Evolutionary conservation across 306 rosid species (phyloP), one percentile per base, ranked within the genome.

Genomic region (Elaeagnus macrophylla): DNA sequence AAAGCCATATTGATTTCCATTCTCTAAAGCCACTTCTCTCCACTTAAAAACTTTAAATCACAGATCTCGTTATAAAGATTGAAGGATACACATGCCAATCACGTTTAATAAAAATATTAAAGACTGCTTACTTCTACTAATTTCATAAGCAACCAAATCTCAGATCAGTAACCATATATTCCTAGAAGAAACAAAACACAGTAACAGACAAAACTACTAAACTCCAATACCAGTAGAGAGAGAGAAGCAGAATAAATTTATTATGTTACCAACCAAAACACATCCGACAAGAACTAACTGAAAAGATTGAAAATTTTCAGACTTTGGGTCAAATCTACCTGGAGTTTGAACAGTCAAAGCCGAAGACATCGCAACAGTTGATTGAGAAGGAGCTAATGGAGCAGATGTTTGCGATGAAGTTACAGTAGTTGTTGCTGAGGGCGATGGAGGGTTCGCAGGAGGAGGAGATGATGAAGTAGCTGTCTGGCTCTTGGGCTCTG

Each of bases 191-290:
- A 46, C 73, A 77, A 73, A 69, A 61, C 50, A 54, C 72, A 62
- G 69, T 54, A 79, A 61, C 89, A 70, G 94, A 89, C 95, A 89
- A 89, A 82, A 69, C 73, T 57, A 68, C 83, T 67, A 81, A 12
- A 68, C 79, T 79, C 84, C 86, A 80, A 78, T 46, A 61, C 49
- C 52, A 35, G 13, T 12, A 52, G 41, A 45, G 54, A 63, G 14
- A 75, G 49, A 71, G 40, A 67, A 44, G 61, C 37, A 60, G 45
- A 18, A 56, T 16, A 60, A 7, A 61, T 50, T 14, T 63, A 43
- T 43, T 64, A n/a, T 38, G 61, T 56, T 43, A 8, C 37, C 56
- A 59, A 70, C 54, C 67, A 69, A 68, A 56, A 65, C 78, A 76
- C 63, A 67, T 65, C 65, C 37, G 72, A 78, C 80, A 70, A 83